Evolutionary conservation across 1,284 basidiomycete genomes (phyloP), one percentile per base, ranked within the genome.

Genomic region (Trametes pubescens): DNA sequence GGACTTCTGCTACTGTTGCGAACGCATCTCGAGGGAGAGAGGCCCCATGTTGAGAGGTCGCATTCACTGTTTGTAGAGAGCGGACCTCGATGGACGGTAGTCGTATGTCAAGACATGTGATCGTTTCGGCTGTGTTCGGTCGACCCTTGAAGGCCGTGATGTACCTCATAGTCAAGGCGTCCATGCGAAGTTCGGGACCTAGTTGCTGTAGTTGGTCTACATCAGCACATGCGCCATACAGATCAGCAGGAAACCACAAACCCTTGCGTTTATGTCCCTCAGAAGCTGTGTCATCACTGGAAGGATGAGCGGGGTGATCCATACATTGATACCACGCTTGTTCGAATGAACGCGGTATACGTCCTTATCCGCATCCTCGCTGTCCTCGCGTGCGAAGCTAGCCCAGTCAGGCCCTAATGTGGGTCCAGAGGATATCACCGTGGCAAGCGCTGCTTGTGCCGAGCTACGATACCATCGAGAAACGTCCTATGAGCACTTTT

Each of bases 111-210:
- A 73, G 43, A 14, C 59, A 57, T 14, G 65, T 69, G 2, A 58
- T 44, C n/a, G 24, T 43, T 26, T 32, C 44, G 9, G 11, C 21
- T 0, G 51, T 35, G 29, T 26, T 22, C 13, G 56, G 47, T 14
- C 61, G 35, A 3, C 44, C 38, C 11, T 55, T 65, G 61, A 64
- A 61, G 11, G 70, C 68, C 32, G 67, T 68, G 22, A 75, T 64
- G 51, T 72, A 71, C 21, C 64, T 63, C 21, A 64, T 62, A n/a
- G 74, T 68, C n/a, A 76, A 52, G 0, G 62, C 65, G 52, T 76
- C 76, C 43, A 76, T 64, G 18, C 72, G 69, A 16, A 77, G 65
- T 51, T 77, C 75, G 1, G 75, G 73, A 44, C 69, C 72, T 37
- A 73, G 46, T 56, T 64, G 66, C 75, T 77, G 60, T 14, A 13